These are phyloP conservation scores for Cinnamomum micranthum DNA, from an alignment of 164 flowering plant genomes.

Conservation along the genomic window DNA sequence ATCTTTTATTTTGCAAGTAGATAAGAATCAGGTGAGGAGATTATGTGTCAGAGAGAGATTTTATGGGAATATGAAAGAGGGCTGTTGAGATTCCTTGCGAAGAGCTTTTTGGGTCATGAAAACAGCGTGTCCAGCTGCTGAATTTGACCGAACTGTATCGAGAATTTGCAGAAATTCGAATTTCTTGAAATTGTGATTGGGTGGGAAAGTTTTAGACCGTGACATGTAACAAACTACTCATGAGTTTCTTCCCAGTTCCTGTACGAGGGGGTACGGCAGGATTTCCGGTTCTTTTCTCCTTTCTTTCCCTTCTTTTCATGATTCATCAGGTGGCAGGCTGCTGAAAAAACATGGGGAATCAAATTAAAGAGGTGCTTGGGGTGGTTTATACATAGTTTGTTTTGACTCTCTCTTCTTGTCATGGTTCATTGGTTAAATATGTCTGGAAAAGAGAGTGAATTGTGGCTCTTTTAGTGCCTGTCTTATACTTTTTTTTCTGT, in stretches of 20 bases:
- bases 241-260: slow-evolving; percentile 21
- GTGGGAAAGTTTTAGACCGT: slow-evolving; percentile 14
- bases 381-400: slow-evolving; percentile 5
- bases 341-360: slow-evolving; percentile 36
- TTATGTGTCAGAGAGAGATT: not conserved
- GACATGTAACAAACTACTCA: slow-evolving; percentile 31
- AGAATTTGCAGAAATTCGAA: not conserved
- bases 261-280: slow-evolving; percentile 35
- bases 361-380: slow-evolving; percentile 11
- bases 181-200: not conserved
- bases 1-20: not conserved
- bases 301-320: not conserved
- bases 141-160: slow-evolving; percentile 46
- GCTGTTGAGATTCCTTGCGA: not conserved
- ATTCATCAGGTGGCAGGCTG: slow-evolving; percentile 10
- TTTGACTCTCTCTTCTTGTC: slow-evolving; percentile 8
- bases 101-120: slow-evolving; percentile 36
- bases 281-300: slow-evolving; percentile 5
- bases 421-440: slow-evolving; percentile 11
- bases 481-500: not conserved
- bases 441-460: slow-evolving; percentile 1
- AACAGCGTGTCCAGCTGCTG: slow-evolving; percentile 43
- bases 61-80: slow-evolving; percentile 1
- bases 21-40: not conserved
- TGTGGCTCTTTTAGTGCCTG: not conserved